Conservation (phyloP, 2,329 filamentous ascomycete species). For the Sporothrix humicola region DNA sequence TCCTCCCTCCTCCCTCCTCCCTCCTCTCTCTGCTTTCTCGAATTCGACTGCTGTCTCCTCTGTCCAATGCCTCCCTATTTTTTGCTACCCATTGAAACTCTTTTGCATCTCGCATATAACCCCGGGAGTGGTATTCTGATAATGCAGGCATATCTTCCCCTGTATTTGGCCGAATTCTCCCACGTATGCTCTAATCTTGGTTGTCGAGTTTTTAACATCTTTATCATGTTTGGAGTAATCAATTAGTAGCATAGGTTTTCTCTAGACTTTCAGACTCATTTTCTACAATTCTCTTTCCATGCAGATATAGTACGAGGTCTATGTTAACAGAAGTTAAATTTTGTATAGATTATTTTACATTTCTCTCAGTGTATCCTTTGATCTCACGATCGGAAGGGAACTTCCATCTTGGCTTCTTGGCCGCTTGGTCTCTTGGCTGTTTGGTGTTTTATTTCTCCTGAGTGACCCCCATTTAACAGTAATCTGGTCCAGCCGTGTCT, state of each 20-base stretch:
- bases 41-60: background rate
- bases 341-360: too few relatives aligned
- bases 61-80: background rate
- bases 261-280: background rate
- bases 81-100: constrained; percentile 15
- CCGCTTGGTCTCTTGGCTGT: background rate
- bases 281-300: background rate
- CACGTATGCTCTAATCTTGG: background rate
- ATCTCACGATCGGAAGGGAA: too few relatives aligned
- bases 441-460: background rate
- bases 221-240: too few relatives aligned
- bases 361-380: too few relatives aligned
- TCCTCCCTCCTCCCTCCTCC: background rate
- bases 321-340: too few relatives aligned
- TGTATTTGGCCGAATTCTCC: background rate
- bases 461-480: background rate
- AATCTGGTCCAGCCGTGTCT: background rate
- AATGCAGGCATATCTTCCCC: background rate
- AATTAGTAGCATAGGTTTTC: background rate
- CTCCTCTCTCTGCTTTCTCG: background rate
- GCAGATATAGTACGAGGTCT: too few relatives aligned
- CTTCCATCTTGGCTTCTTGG: too few relatives aligned
- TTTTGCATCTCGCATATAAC: background rate
- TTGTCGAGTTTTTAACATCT: background rate
- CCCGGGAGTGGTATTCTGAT: background rate